Evolutionary conservation across 2,329 filamentous ascomycete species (phyloP).

Genomic region (Tolypocladium guangdongense): DNA sequence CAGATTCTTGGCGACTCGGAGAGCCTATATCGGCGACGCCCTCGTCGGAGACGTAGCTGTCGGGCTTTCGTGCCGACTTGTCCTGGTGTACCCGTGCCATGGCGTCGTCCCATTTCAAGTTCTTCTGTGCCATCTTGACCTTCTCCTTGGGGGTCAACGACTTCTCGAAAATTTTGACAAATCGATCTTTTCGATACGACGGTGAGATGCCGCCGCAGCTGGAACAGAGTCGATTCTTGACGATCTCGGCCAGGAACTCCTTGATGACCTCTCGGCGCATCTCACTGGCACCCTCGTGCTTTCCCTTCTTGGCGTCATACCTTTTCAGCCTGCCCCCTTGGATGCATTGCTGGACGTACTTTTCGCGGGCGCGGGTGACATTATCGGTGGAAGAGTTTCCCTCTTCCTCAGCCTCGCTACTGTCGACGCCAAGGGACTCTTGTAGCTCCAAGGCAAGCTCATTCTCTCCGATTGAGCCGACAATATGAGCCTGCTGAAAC

Average conservation of each 20-base stretch:
- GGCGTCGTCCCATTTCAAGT: slow-evolving; percentile 59
- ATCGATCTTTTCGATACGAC: slow-evolving; percentile 77
- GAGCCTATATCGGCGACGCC: slow-evolving; percentile 56
- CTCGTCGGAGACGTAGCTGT: slow-evolving; percentile 49
- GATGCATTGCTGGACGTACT: slow-evolving; percentile 65
- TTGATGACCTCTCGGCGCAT: slow-evolving; percentile 67
- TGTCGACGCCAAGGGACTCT: slow-evolving; percentile 28
- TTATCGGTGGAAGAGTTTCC: slow-evolving; percentile 42
- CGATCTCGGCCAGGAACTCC: slow-evolving; percentile 68
- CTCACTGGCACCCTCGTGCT: slow-evolving; percentile 76
- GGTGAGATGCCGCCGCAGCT: slow-evolving; percentile 63
- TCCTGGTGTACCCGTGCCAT: slow-evolving; percentile 35
- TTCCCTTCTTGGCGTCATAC: slow-evolving; percentile 45
- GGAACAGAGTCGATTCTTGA: slow-evolving; percentile 57
- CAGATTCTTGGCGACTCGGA: slow-evolving; percentile 30
- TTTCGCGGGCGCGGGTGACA: slow-evolving; percentile 40
- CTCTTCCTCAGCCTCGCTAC: slow-evolving; percentile 54
- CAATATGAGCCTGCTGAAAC: slow-evolving; percentile 52
- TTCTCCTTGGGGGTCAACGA: slow-evolving; percentile 63
- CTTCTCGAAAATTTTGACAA: slow-evolving; percentile 88
- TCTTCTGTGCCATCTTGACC: slow-evolving; percentile 61
- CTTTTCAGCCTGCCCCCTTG: slow-evolving; percentile 41
- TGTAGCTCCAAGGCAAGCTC: slow-evolving; percentile 25
- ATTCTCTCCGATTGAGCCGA: slow-evolving; percentile 41
- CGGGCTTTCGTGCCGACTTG: slow-evolving; percentile 27